phyloP scores from a whole-genome alignment of 495 filamentous ascomycete genomes.

The Pseudomonodictys pantanalensis region DNA sequence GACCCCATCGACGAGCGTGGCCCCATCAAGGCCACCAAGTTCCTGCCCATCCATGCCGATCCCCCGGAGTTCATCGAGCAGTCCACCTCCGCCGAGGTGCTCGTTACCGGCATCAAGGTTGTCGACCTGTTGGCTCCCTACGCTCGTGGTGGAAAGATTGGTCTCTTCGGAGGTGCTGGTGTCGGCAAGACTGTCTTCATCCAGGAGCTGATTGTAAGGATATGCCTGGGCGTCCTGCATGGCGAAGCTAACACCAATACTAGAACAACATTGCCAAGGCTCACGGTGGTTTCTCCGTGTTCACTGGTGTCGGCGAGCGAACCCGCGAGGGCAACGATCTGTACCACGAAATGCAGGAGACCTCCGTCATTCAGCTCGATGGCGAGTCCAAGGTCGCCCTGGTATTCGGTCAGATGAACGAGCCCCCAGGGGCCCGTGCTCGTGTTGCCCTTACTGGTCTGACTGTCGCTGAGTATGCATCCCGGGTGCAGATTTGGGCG shows the following conservation, averaged over 20 bases:
- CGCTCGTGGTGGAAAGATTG: constrained; percentile 99
- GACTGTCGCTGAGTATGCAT: constrained; percentile 38
- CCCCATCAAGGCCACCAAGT: constrained; percentile 88
- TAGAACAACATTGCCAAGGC: constrained; percentile 99
- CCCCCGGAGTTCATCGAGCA: constrained; percentile 88
- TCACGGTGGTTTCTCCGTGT: constrained; percentile 99
- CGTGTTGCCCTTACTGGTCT: constrained; percentile 96
- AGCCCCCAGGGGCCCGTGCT: constrained; percentile 98
- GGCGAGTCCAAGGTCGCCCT: constrained; percentile 99
- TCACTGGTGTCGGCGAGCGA: constrained; percentile 99
- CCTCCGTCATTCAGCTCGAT: constrained; percentile 97
- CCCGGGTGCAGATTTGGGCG: too few relatives aligned
- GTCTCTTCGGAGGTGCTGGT: constrained; percentile 99
- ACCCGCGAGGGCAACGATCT: constrained; percentile 99
- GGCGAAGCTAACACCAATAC: constrained; percentile 8
- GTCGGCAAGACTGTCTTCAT: constrained; percentile 99
- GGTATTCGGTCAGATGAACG: constrained; percentile 99
- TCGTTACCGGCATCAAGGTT: constrained; percentile 99
- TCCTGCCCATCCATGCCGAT: constrained; percentile 88
- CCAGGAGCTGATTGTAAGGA: constrained; percentile 88
- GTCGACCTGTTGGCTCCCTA: constrained; percentile 98
- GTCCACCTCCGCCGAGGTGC: constrained; percentile 90
- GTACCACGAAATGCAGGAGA: constrained; percentile 99
- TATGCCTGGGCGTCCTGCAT: not conserved
- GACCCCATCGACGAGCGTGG: constrained; percentile 99